Conservation (phyloP, 2,329 filamentous ascomycete species). For the Colletotrichum musicola region DNA sequence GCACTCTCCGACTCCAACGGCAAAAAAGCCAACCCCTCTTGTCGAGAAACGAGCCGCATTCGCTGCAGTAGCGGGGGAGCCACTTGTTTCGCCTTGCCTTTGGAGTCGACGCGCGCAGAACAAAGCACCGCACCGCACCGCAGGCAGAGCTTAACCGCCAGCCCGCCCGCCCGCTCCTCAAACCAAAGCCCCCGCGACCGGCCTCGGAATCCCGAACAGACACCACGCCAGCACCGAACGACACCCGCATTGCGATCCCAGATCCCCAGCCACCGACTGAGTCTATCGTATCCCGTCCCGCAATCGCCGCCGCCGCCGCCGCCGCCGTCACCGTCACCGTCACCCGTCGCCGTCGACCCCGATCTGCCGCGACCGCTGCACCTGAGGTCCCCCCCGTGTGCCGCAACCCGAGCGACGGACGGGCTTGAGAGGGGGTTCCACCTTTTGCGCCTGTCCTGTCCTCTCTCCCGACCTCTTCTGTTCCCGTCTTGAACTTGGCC, state of each 20-base stretch:
- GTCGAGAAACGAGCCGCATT: slow-evolving; percentile 5
- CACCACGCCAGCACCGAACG: slow-evolving; percentile 27
- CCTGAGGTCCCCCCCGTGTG: no score
- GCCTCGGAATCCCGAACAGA: slow-evolving; percentile 24
- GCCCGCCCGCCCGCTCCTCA: not conserved
- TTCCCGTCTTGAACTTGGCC: not conserved
- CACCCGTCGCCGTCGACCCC: not conserved
- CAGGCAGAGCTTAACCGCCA: slow-evolving; percentile 8
- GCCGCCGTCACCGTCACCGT: not conserved
- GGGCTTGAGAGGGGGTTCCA: slow-evolving; percentile 20
- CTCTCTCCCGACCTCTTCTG: not conserved
- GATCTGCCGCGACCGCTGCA: no score
- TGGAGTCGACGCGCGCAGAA: not conserved
- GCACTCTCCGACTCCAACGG: no score
- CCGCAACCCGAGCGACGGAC: slow-evolving; percentile 18
- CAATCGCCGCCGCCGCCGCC: not conserved
- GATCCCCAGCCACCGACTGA: not conserved
- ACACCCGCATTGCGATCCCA: slow-evolving; percentile 14
- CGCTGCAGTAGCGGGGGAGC: not conserved
- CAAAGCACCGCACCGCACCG: not conserved
- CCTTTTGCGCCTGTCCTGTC: slow-evolving; percentile 22
- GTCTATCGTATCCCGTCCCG: not conserved
- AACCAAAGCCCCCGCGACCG: slow-evolving; percentile 11
- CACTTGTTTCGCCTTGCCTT: no score
- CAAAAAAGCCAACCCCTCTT: no score